These are phyloP conservation scores for Cladosporium austrohemisphaericum DNA, from an alignment of 2,329 filamentous ascomycete genomes.

Conservation along the genomic window DNA sequence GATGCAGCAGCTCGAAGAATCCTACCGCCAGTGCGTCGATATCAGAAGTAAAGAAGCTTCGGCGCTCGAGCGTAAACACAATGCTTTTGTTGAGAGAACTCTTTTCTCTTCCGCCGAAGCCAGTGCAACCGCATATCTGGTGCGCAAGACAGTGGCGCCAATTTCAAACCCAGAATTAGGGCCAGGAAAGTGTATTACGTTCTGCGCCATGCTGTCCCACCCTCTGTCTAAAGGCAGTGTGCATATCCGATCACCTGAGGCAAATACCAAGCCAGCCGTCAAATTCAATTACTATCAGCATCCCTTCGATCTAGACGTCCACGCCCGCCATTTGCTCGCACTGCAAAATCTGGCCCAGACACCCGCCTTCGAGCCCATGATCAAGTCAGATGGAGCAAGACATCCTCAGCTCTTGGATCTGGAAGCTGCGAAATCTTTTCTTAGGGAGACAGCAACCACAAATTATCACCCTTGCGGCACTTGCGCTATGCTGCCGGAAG, in stretches of 20 bases:
- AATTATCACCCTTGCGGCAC: conserved; percentile 42
- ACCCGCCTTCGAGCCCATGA: conserved; percentile 34
- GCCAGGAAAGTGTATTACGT: conserved; percentile 22
- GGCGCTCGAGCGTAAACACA: conserved; percentile 15
- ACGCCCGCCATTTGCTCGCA: conserved; percentile 29
- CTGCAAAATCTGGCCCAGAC: conserved; percentile 41
- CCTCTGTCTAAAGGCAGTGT: conserved; percentile 27
- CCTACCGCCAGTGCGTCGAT: conserved; percentile 17
- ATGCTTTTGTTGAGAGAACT: conserved; percentile 18
- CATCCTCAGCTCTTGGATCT: conserved; percentile 16
- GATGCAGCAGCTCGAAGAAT: conserved; percentile 19
- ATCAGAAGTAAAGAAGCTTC: conserved; percentile 13
- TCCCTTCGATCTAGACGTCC: conserved; percentile 29
- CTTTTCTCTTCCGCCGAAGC: conserved; percentile 21
- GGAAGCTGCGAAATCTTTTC: conserved; percentile 23
- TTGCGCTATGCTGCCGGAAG: conserved; percentile 29
- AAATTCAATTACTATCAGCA: conserved; percentile 30
- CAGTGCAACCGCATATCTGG: conserved; percentile 21
- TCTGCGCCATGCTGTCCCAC: conserved; percentile 24
- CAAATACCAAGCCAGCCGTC: conserved; percentile 22
- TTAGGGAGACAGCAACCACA: conserved; percentile 16
- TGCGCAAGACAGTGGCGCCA: conserved; percentile 16
- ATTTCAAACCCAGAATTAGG: neutral
- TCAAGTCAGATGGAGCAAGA: conserved; percentile 20
- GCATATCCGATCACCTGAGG: conserved; percentile 25